Conservation (phyloP, 2,329 filamentous ascomycete genomes). For the Sclerotinia spermophila region DNA sequence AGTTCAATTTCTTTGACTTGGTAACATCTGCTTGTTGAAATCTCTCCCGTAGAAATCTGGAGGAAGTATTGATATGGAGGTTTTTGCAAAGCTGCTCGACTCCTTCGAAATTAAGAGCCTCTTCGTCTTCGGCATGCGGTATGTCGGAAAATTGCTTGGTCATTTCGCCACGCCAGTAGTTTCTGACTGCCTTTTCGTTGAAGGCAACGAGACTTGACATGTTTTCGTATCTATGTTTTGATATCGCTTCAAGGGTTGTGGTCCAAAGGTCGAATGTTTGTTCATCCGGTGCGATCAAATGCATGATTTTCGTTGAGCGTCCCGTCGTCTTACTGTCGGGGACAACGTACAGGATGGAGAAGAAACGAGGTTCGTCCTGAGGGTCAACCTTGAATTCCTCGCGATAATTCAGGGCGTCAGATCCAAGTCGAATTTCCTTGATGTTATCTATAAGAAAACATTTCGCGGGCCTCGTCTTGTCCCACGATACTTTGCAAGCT, state of each 20-base stretch:
- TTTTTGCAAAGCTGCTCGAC: conserved; percentile 83
- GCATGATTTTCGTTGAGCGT: conserved; percentile 69
- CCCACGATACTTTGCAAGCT: conserved; percentile 84
- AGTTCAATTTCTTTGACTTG: conserved; percentile 65
- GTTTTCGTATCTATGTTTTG: conserved; percentile 79
- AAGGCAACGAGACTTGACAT: conserved; percentile 89
- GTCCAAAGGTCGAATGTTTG: conserved; percentile 77
- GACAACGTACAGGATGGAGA: conserved; percentile 83
- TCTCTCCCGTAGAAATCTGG: conserved; percentile 66
- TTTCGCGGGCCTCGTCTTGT: conserved; percentile 72
- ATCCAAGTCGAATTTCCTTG: conserved; percentile 78
- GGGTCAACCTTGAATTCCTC: conserved; percentile 73
- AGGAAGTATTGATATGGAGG: conserved; percentile 86
- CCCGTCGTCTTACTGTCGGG: conserved; percentile 70
- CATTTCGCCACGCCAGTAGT: conserved; percentile 87
- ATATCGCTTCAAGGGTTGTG: conserved; percentile 76
- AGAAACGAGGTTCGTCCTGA: conserved; percentile 68
- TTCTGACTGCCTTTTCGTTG: conserved; percentile 73
- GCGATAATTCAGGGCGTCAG: conserved; percentile 83
- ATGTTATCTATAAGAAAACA: conserved; percentile 94
- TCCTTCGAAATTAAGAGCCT: conserved; percentile 71
- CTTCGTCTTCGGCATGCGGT: conserved; percentile 52
- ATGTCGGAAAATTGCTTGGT: conserved; percentile 58
- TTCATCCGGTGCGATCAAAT: conserved; percentile 75
- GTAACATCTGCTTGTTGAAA: conserved; percentile 71